Evolutionary conservation across 345 rosid genomes (phyloP), one percentile per base, ranked within the genome.

Genomic region (Turritis glabra): DNA sequence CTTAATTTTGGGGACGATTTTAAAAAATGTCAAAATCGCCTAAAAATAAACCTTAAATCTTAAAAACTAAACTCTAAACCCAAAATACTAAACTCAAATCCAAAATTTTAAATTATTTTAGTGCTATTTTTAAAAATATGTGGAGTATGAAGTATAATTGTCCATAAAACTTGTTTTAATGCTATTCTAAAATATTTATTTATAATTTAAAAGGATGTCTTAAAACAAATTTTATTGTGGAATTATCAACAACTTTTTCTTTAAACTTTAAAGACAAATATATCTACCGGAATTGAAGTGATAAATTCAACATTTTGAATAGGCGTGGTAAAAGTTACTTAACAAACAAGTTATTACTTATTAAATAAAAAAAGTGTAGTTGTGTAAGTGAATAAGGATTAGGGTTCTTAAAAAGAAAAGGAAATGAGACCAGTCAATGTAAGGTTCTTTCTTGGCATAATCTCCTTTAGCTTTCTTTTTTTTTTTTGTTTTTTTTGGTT

Each of bases 381-480:
- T 35, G 19, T 18, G n/a, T 19, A 51, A 6, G 25, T 35, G 40
- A 21, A 29, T 14, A 72, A 51, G 60, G 9, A 72, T 26, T 72
- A 30, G 56, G 64, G 57, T 32, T 73, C 26, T 4, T 29, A 23
- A 5, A 15, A 71, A 15, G 19, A 71, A 10, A 40, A 5, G 57
- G 7, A 6, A 7, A 29, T 12, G 13, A 37, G 68, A 37, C 54
- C 67, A 50, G 63, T 67, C 74, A 60, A 41, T 61, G 30, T 40
- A 75, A 68, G 23, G 69, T 75, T 60, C 57, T 60, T 61, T 40
- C 32, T 60, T 60, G 46, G 32, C 33, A 57, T 19, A 55, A 38
- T 57, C 52, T 48, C 26, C 26, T 75, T 67, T 19, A 7, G 23
- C 63, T 48, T 1, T 26, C 13, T 32, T 27, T 0, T 22, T 38